Evolutionary conservation across 1,284 basidiomycete species (phyloP), one percentile per base, ranked within the genome.

Genomic region (Agaricales sp.): DNA sequence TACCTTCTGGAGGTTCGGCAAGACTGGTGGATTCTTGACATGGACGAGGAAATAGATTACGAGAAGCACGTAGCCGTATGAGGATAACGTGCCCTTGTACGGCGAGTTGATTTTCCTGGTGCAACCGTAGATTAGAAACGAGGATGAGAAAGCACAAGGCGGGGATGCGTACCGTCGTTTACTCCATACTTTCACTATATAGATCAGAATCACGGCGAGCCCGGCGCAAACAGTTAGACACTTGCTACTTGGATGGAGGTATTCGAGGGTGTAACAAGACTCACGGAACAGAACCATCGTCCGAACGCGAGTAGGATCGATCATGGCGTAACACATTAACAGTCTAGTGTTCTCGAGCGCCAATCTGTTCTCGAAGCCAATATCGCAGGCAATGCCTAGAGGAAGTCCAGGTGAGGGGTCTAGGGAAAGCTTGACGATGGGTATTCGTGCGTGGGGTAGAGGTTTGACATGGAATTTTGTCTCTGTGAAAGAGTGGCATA

Each of bases 401-500:
- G 92, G 93, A 4, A 96, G 71, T 2, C 91, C 92, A 13, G 84
- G 82, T 0, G 92, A 94, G 14, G 94, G 88, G 58, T 93, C 84
- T 48, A 97, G 78, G 39, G 87, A 92, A 51, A 99, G 78, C 71
- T 99, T 99, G 63, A 99, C 92, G 65, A 99, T 99, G 20, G 95
- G 95, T 73, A 99, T 98, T 58, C 95, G 85, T 14, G 95, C 95
- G 67, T 95, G 90, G 3, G 95, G 94, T 30, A 99, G 73, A 12
- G 93, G 88, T 67, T 98, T 97, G 68, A 99, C 93, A 61, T 86
- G 87, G 64, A 98, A 98, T 67, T 96, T 94, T 41, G 95, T 98
- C 71, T 98, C 94, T 87, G 63, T 52, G 48, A 47, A 20, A 35
- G 43, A 21, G 23, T 50, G 52, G 51, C n/a, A 55, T 20, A 19